These are phyloP conservation scores for Nematocida major DNA, from an alignment of 371 early-diverging fungal genomes.

Conservation along the genomic window DNA sequence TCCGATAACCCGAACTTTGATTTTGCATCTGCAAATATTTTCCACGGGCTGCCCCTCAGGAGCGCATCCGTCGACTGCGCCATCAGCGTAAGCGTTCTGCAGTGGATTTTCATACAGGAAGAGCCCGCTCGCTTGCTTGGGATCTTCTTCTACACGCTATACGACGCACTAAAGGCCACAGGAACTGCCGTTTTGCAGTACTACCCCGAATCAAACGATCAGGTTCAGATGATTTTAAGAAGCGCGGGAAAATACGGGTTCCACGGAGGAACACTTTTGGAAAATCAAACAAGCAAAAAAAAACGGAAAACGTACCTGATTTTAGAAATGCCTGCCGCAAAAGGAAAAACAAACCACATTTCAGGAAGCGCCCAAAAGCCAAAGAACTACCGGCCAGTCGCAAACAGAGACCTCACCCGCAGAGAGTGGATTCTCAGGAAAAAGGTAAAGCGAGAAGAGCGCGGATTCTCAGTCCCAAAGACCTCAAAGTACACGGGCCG, in stretches of 20 bases:
- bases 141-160: conserved; percentile 83
- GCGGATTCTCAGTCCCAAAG: conserved; percentile 74
- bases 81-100: conserved; percentile 89
- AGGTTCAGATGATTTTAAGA: conserved; percentile 80
- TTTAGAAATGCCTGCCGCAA: conserved; percentile 34
- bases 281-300: conserved; percentile 87
- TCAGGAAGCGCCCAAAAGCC: not conserved
- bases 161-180: conserved; percentile 75
- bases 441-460: conserved; percentile 74
- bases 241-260: conserved; percentile 81
- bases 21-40: conserved; percentile 74
- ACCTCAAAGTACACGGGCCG: conserved; percentile 90
- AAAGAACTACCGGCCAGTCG: not conserved
- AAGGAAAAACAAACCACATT: conserved; percentile 21
- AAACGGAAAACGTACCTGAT: conserved; percentile 67
- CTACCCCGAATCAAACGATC: conserved; percentile 87
- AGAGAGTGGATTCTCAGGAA: conserved; percentile 82
- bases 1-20: conserved; percentile 44
- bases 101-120: conserved; percentile 90
- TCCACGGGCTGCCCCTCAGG: conserved; percentile 81
- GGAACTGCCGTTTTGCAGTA: conserved; percentile 93
- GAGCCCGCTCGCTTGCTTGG: conserved; percentile 74
- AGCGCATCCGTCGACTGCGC: conserved; percentile 94
- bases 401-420: conserved; percentile 67
- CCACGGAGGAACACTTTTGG: conserved; percentile 85